Base-by-base conservation (phyloP, 169 alveolate species). In the Plasmodium vinckei region DNA sequence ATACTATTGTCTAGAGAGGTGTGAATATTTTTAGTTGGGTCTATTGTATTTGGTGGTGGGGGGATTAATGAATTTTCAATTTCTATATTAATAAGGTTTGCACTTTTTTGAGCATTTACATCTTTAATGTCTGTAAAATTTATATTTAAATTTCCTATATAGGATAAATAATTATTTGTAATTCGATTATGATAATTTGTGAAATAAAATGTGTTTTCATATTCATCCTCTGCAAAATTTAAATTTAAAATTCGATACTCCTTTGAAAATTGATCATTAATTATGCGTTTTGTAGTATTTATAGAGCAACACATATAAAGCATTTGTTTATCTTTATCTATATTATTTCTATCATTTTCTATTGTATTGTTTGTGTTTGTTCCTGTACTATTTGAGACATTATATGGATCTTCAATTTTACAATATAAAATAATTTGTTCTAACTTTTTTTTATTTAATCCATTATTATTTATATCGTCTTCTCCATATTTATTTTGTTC, bases 221-320 rank as follows among this genome's bases (percentile, higher is more conserved):
- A 39, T 39, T 86, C 87, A 68, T 86, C 87, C 2, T 65, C 23
- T 5, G 87, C 54, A 63, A 69, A 39, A 15, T 72, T 53, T 59
- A 86, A 57, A 21, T 59, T 68, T 23, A 59, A 49, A 9, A 86
- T 67, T n/a, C 69, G 87, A 12, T 69, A 86, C 15, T 47, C 46
- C 7, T 86, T 73, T 6, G 46, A 57, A 4, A 21, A 21, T 2
- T 68, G 17, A 44, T 86, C 87, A 70, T 42, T 57, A 27, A 71
- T 47, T 42, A 86, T 86, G 46, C 67, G 47, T 15, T 86, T 86
- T 65, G 17, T 86, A 13, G 60, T 72, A 70, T 86, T 61, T 69
- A 86, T 70, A 33, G 25, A 61, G 61, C 91, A 86, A 39, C 91
- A 86, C 17, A 86, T 64, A 63, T 86, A 86, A 46, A 86, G 9